phyloP scores from a whole-genome alignment of 2,329 filamentous ascomycete species.

The Aspergillus costaricaensis region DNA sequence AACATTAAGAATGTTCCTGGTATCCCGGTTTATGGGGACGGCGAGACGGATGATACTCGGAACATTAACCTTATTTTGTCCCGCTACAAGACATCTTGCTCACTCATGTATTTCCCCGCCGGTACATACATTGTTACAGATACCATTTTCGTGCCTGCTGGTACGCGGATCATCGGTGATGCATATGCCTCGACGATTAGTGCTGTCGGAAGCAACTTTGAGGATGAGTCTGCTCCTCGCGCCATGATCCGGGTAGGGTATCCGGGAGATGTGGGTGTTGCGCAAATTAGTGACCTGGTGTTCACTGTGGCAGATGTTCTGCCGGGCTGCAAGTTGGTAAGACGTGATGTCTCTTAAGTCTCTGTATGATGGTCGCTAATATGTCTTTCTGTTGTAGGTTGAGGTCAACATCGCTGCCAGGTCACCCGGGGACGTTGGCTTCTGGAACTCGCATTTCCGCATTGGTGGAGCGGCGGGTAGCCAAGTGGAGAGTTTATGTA shows the following conservation, averaged over 20 bases:
- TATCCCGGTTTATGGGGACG: slow-evolving; percentile 47
- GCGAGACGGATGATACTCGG: slow-evolving; percentile 40
- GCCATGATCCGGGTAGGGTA: slow-evolving; percentile 56
- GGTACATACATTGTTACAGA: slow-evolving; percentile 55
- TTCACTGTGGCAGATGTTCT: slow-evolving; percentile 54
- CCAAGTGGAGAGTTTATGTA: slow-evolving; percentile 42
- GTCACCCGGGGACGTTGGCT: slow-evolving; percentile 52
- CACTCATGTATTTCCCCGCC: slow-evolving; percentile 59
- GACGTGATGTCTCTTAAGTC: neutral
- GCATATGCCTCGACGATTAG: slow-evolving; percentile 52
- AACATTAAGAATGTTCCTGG: slow-evolving; percentile 50
- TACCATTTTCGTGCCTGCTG: slow-evolving; percentile 51
- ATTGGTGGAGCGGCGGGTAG: slow-evolving; percentile 50
- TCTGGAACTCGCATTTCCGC: slow-evolving; percentile 52
- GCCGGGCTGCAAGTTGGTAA: slow-evolving; percentile 42
- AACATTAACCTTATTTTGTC: slow-evolving; percentile 39
- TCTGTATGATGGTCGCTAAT: neutral
- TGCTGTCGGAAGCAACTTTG: slow-evolving; percentile 52
- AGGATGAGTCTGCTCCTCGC: slow-evolving; percentile 44
- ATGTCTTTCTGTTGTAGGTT: slow-evolving; percentile 24
- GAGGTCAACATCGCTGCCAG: slow-evolving; percentile 55
- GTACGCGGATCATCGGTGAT: slow-evolving; percentile 57
- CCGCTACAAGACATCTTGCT: slow-evolving; percentile 39
- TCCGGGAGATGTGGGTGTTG: slow-evolving; percentile 50
- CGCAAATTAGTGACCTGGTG: slow-evolving; percentile 54